phyloP scores from a whole-genome alignment of 2,329 filamentous ascomycete genomes.

The Didymellaceae sp. region DNA sequence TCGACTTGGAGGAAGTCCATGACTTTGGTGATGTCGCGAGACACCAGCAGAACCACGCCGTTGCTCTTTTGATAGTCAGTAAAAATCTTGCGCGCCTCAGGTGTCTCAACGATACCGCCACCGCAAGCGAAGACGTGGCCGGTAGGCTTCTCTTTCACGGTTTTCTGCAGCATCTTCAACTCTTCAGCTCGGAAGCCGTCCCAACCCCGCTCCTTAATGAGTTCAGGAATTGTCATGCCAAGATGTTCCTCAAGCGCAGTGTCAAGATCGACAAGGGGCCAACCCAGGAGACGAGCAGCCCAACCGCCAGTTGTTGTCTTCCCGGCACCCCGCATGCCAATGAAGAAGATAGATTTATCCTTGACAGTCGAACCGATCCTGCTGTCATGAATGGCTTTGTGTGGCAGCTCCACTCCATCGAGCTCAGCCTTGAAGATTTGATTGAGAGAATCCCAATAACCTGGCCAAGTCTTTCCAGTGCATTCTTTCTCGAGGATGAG shows the following conservation, averaged over 20 bases:
- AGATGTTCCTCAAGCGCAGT: conserved; percentile 78
- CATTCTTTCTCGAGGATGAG: conserved; percentile 90
- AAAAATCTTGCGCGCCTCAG: conserved; percentile 78
- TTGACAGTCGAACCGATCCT: conserved; percentile 35
- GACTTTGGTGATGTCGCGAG: conserved; percentile 85
- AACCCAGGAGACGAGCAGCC: conserved; percentile 76
- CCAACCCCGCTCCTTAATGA: conserved; percentile 83
- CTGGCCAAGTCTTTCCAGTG: conserved; percentile 96
- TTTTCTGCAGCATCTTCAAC: conserved; percentile 72
- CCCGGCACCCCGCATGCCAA: conserved; percentile 96
- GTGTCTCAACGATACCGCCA: conserved; percentile 88
- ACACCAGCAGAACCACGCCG: conserved; percentile 85
- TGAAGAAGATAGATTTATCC: conserved; percentile 82
- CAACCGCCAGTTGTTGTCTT: conserved; percentile 93
- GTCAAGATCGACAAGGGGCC: conserved; percentile 86
- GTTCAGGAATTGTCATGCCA: conserved; percentile 81
- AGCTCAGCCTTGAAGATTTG: conserved; percentile 78
- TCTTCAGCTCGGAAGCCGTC: conserved; percentile 85
- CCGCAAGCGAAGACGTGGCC: conserved; percentile 91
- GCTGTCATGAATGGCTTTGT: conserved; percentile 45
- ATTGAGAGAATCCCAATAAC: conserved; percentile 93
- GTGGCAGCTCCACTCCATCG: conserved; percentile 70
- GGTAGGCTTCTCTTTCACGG: conserved; percentile 75
- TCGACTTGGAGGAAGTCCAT: conserved; percentile 88
- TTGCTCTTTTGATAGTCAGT: conserved; percentile 74